Base-by-base conservation (phyloP, 164 flowering plant genomes). In the Cinnamomum chago region DNA sequence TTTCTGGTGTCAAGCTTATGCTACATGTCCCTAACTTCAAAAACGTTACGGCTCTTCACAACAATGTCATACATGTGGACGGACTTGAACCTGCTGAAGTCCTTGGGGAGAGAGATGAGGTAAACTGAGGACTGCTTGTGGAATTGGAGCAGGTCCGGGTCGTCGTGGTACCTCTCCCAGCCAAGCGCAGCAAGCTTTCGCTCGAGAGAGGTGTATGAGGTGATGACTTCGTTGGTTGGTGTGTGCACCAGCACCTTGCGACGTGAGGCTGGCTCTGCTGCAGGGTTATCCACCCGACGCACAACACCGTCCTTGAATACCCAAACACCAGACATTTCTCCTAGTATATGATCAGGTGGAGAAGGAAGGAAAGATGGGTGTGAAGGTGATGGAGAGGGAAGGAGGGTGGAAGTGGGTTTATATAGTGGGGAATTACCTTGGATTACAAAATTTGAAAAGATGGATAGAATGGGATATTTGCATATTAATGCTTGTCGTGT, bases 11-110 rank as follows among this genome's bases (percentile, higher is more conserved):
- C 47, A 40, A 40, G 47, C 47, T 40, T 6, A 40, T 40, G 47
- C 62, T 82, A 82, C 78, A 82, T 71, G 71, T 93, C 98, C 47
- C 90, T 83, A 14, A 93, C 98, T 84, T 92, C 90, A 68, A 93
- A 93, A 13, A 84, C 17, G 73, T 88, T 88, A 14, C 88, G 88
- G 73, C 86, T 90, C 73, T 92, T 92, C 66, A 93, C 97, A 35
- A 93, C 98, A 70, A 93, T 91, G 58, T 93, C 98, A 64, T 79
- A 91, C 98, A 93, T 93, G 78, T 93, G 94, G 75, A 92, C 85
- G 83, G 95, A 88, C 84, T 78, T 90, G 86, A 93, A 85, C 79
- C 74, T 85, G 82, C 28, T 70, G 81, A 91, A 95, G 51, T 95
- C 95, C 72, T 70, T 87, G 1, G 98, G 98, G 55, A 95, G 95